Conservation (phyloP, 2,329 filamentous ascomycete genomes). For the Ophiostoma ips region DNA sequence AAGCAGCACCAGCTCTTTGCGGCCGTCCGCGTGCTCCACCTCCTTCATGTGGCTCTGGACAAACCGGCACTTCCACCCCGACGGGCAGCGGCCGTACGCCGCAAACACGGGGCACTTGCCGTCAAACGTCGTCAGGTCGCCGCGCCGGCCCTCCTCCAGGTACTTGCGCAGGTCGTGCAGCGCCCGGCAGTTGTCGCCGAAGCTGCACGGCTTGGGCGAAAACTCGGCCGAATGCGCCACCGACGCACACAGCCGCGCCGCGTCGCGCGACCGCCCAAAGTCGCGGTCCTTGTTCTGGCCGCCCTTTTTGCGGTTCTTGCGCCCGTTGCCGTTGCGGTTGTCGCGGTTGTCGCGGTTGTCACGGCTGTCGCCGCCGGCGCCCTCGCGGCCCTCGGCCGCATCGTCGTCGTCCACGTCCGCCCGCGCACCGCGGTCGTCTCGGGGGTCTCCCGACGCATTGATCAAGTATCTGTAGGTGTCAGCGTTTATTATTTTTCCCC, state of each 20-base stretch:
- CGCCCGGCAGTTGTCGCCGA: conserved; percentile 66
- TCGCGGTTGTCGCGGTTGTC: conserved; percentile 13
- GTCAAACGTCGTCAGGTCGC: conserved; percentile 61
- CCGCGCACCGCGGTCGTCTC: conserved; percentile 6
- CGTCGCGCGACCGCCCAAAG: conserved; percentile 70
- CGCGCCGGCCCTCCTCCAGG: conserved; percentile 64
- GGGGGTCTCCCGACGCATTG: neutral
- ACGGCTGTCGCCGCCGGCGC: conserved; percentile 15
- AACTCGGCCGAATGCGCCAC: conserved; percentile 63
- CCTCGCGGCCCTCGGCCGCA: conserved; percentile 30
- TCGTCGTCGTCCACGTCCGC: conserved; percentile 31
- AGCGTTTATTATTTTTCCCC: neutral
- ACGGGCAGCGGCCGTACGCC: conserved; percentile 58
- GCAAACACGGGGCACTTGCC: conserved; percentile 75
- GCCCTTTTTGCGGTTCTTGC: conserved; percentile 28
- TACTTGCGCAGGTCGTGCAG: conserved; percentile 80
- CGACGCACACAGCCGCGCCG: conserved; percentile 63
- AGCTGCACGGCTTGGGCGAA: conserved; percentile 62
- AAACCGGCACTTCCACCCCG: conserved; percentile 92
- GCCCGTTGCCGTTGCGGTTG: conserved; percentile 18
- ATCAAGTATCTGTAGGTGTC: conserved; percentile 28
- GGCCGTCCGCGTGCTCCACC: conserved; percentile 61
- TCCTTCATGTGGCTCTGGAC: conserved; percentile 78
- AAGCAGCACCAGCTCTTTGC: conserved; percentile 64
- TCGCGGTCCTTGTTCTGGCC: conserved; percentile 75